Percentiles rank a stretch among this genome's conserved stretches.
These are phyloP conservation scores for Ascochyta fabae DNA, from an alignment of 2,329 filamentous ascomycete genomes.

Conservation along the genomic window DNA sequence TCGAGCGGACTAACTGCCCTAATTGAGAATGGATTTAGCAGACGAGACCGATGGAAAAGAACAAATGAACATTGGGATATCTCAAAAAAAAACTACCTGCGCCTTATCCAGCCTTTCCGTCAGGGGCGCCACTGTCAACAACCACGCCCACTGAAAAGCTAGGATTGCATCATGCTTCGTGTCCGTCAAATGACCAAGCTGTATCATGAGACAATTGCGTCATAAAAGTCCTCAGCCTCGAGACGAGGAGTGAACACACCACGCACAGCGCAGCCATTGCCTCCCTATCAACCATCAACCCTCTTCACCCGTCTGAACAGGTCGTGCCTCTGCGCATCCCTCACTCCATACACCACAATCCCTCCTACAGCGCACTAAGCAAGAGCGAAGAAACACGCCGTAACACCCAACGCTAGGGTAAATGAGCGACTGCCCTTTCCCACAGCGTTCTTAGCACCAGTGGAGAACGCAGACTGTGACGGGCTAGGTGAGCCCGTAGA, in stretches of 20 bases:
- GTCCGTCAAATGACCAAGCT: background rate
- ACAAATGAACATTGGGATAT: conserved; percentile 7
- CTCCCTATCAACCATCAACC: background rate
- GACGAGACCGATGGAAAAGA: background rate
- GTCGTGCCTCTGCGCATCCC: background rate
- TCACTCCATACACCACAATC: background rate
- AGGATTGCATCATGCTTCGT: background rate
- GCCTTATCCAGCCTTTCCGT: background rate
- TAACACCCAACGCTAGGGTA: background rate
- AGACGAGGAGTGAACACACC: background rate
- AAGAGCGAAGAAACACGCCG: conserved; percentile 1
- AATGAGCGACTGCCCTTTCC: background rate
- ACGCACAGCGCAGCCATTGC: background rate
- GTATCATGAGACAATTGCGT: background rate
- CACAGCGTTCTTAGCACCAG: conserved; percentile 7
- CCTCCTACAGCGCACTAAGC: conserved; percentile 1
- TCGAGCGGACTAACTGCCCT: background rate
- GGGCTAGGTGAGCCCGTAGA: background rate
- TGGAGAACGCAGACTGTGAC: background rate
- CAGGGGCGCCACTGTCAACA: background rate
- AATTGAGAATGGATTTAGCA: background rate
- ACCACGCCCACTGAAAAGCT: no score
- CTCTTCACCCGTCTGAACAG: background rate
- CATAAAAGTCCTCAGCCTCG: background rate
- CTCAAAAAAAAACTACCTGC: background rate